Evolutionary conservation across 2,329 filamentous ascomycete species (phyloP), one percentile per base, ranked within the genome.

Genomic region (Colletotrichum siamense): DNA sequence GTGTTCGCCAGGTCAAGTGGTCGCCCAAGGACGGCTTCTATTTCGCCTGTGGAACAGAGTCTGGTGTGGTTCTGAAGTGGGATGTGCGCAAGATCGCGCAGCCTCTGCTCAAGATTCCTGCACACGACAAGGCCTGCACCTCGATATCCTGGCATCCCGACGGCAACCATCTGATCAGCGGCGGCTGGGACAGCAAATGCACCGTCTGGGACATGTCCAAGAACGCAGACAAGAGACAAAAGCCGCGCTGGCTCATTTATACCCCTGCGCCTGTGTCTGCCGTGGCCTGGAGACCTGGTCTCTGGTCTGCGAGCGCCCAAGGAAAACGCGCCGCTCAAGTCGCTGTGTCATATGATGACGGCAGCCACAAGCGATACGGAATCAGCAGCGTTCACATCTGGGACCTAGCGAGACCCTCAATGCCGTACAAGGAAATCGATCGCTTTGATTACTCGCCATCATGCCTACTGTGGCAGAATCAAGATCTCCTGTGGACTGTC

Each of bases 111-210:
- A 89, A 90, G 78, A 90, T 94, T 79, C 90, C 91, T 34, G 92
- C 90, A 0, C 92, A 94, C 79, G 90, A 92, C 73, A 91, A 90
- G 77, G 86, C 90, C 0, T 92, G 91, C 79, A 87, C 89, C 3
- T 88, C 91, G 1, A 90, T 94, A 59, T 89, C 91, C 5, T 94
- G 93, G 93, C 93, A 94, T 78, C 91, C 91, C 0, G 92, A 94
- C 80, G 93, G 92, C 16, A 87, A 89, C n/a, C 92, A 94, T 79
- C 84, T 94, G 13, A 88, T 92, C 65, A 94, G 91, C 77, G 92
- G 89, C 6, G 92, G 92, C 8, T 86, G 89, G 78, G 93, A 94
- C 80, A 89, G 88, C 75, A 90, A 89, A 69, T 90, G 92, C 52
- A 88, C 92, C 79, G 90, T 94, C 8, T 94, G 93, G 93, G 92